phyloP scores from a whole-genome alignment of 257 asterid genomes.

The Gentiana macrophylla region DNA sequence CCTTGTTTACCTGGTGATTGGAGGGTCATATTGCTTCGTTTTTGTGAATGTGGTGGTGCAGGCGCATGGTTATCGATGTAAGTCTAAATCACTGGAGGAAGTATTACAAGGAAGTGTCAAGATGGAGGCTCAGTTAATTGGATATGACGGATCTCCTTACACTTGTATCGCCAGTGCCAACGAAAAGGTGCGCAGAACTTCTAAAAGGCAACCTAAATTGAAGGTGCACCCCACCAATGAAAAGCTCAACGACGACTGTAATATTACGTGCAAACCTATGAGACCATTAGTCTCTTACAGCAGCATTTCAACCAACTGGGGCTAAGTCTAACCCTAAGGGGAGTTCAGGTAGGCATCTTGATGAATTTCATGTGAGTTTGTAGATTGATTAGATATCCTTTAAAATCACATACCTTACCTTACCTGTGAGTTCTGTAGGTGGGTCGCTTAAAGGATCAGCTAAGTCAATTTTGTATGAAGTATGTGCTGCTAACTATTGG shows the following conservation, averaged over 20 bases:
- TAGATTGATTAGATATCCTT: neutral
- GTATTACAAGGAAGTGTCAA: constrained; percentile 33
- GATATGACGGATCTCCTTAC: constrained; percentile 57
- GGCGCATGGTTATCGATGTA: constrained; percentile 62
- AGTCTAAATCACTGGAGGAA: constrained; percentile 51
- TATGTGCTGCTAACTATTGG: constrained; percentile 85
- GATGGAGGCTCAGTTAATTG: constrained; percentile 61
- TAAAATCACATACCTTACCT: constrained; percentile 11
- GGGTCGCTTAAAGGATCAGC: constrained; percentile 31
- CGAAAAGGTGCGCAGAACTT: constrained; percentile 19
- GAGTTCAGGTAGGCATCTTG: constrained; percentile 33
- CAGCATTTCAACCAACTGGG: constrained; percentile 18
- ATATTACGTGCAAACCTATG: constrained; percentile 14
- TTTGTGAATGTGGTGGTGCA: constrained; percentile 25
- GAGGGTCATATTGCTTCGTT: neutral
- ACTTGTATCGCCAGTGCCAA: constrained; percentile 13
- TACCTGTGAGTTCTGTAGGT: constrained; percentile 32
- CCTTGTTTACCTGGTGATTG: no score
- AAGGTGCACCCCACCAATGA: constrained; percentile 25
- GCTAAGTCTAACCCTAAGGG: constrained; percentile 16
- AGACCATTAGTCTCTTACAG: constrained; percentile 10
- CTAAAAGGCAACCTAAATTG: constrained; percentile 10
- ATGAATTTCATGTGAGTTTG: neutral
- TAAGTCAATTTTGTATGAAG: constrained; percentile 58
- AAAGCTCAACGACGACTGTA: constrained; percentile 15